Evolutionary conservation across 2,329 filamentous ascomycete genomes (phyloP).

Genomic region (Chrysoporthe austroafricana): DNA sequence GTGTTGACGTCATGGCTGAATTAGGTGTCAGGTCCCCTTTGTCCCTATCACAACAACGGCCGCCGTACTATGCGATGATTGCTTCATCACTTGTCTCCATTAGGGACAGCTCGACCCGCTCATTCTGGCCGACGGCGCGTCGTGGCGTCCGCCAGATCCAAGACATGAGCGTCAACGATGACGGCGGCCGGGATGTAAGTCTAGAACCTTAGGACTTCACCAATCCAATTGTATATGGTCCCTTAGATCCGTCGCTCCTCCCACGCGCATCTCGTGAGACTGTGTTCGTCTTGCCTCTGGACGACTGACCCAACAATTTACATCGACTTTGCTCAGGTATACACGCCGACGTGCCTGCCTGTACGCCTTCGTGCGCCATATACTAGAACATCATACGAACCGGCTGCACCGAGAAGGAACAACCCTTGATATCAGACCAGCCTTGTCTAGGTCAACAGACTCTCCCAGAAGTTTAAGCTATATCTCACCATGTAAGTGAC

Average conservation of each 20-base stretch:
- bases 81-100: conserved; percentile 4
- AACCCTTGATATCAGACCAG: background rate
- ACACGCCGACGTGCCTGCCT: background rate
- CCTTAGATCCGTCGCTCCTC: background rate
- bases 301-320: background rate
- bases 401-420: conserved; percentile 21
- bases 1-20: conserved; percentile 10
- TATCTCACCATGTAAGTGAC: conserved; percentile 32
- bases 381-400: conserved; percentile 8
- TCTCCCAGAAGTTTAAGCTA: too few species aligned
- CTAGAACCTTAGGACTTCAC: background rate
- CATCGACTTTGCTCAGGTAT: background rate
- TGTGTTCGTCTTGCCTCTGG: background rate
- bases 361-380: too few species aligned
- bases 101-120: conserved; percentile 1
- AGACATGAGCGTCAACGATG: conserved; percentile 26
- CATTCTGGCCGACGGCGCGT: conserved; percentile 1
- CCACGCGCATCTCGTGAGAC: background rate
- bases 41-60: background rate
- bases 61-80: background rate
- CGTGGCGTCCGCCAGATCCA: conserved; percentile 11
- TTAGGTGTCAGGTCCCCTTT: background rate
- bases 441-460: background rate
- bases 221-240: background rate
- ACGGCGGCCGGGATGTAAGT: conserved; percentile 15